phyloP scores from a whole-genome alignment of 495 filamentous ascomycete species.

The Xylaria scruposa region DNA sequence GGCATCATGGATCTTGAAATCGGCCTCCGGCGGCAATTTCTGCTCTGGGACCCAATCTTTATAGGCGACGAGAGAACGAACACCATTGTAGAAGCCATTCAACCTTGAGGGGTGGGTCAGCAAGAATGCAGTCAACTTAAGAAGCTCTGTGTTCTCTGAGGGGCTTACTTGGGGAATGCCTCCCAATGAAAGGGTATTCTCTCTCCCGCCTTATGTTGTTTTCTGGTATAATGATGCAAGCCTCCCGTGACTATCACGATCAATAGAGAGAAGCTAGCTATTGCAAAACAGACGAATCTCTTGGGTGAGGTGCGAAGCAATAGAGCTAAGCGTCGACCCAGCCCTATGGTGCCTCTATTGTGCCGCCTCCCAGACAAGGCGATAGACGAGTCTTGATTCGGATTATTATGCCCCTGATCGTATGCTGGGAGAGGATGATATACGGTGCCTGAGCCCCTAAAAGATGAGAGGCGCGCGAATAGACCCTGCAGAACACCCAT shows the following conservation, averaged over 20 bases:
- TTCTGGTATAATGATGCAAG: conserved; percentile 31
- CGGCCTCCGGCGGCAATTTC: conserved; percentile 37
- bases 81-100: conserved; percentile 74
- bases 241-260: conserved; percentile 33
- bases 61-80: conserved; percentile 64
- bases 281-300: conserved; percentile 33
- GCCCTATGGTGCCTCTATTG: conserved; percentile 24
- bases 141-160: conserved; percentile 5
- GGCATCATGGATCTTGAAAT: conserved; percentile 34
- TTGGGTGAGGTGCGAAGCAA: conserved; percentile 37
- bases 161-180: conserved; percentile 29
- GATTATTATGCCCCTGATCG: conserved; percentile 33
- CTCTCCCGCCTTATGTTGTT: conserved; percentile 25
- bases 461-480: conserved; percentile 33
- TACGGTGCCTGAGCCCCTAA: conserved; percentile 26
- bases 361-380: conserved; percentile 29
- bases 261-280: conserved; percentile 33
- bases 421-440: conserved; percentile 37
- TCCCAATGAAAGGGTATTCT: conserved; percentile 39
- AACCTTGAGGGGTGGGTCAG: conserved; percentile 42
- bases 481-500: conserved; percentile 31
- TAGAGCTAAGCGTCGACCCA: conserved; percentile 30
- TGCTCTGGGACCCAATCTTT: conserved; percentile 71
- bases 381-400: conserved; percentile 32
- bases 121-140: conserved; percentile 20